These are phyloP conservation scores for Leccinum rimulosum DNA, from an alignment of 768 basidiomycete species.

Conservation along the genomic window DNA sequence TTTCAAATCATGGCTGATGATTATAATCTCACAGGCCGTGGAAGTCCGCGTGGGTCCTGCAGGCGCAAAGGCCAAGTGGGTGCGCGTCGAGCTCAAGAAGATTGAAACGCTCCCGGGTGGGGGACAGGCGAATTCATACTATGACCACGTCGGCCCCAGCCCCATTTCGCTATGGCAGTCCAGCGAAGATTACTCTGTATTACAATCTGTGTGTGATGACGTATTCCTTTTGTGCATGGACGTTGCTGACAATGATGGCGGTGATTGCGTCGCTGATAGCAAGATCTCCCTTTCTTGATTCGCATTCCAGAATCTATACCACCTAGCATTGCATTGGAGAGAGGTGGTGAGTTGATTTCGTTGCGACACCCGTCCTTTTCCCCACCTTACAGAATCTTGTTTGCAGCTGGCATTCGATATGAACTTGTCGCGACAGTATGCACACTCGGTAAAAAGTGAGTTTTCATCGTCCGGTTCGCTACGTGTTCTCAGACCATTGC, in stretches of 20 bases:
- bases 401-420: constrained; percentile 77
- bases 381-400: background rate
- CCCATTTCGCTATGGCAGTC: constrained; percentile 84
- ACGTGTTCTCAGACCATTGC: background rate
- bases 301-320: constrained; percentile 92
- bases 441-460: constrained; percentile 81
- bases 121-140: constrained; percentile 65
- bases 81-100: constrained; percentile 88
- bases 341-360: constrained; percentile 48
- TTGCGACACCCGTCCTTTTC: background rate
- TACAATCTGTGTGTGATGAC: constrained; percentile 56
- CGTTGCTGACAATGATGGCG: constrained; percentile 3
- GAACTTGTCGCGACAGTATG: constrained; percentile 88
- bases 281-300: constrained; percentile 87
- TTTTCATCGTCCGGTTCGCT: background rate
- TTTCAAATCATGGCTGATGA: constrained; percentile 8
- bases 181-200: constrained; percentile 64
- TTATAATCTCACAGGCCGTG: constrained; percentile 49
- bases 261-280: constrained; percentile 39
- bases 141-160: constrained; percentile 77
- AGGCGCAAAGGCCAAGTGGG: constrained; percentile 89
- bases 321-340: constrained; percentile 78
- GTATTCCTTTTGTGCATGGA: background rate
- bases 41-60: constrained; percentile 76
- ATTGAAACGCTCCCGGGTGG: constrained; percentile 80